Evolutionary conservation across 495 filamentous ascomycete species (phyloP), one percentile per base, ranked within the genome.

Genomic region (Penicillium longicatenatum): DNA sequence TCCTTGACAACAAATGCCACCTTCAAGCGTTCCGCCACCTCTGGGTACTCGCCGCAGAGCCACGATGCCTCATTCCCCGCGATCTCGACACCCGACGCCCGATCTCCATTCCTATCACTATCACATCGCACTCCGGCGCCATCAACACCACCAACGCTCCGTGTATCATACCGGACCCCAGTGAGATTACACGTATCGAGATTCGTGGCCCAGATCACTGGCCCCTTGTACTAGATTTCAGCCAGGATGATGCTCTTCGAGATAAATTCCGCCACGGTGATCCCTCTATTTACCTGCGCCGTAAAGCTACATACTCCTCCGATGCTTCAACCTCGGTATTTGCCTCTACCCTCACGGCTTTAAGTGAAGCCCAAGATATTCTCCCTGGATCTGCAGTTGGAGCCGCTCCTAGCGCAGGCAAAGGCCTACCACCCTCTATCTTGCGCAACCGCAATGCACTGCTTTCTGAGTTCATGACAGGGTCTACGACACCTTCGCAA

Each of bases 21-120:
- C 81, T 98, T 4, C 94, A 99, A 79, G 94, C 94, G 7, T 96
- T 98, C 79, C 88, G 95, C 2, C 94, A 99, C 71, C 86, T 99
- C 66, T 99, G 94, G 94, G 92, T 96, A 14, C 81, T 99, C 10
- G 94, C 95, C 6, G 87, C 91, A 7, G 94, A 98, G 58, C 84
- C 90, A 1, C 86, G 94, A 49, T 98, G 94, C 67, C 80, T 98
- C 5, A 81, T 99, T 4, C 82, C 88, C 8, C 87, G 91, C 45
- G 93, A 98, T 60, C 82, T 93, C 8, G 88, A 90, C 54, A 93
- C 89, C 0, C 82, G 89, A 52, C 86, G 88, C 11, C 90, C 93
- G 1, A 82, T 93, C 51, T 81, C 84, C 33, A 78, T 93, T 19
- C 88, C 91, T 0, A 80, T 99, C 59, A 78, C 60, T 0, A 70